Conservation (phyloP, 2,329 filamentous ascomycete genomes). For the Orbilia quercus region DNA sequence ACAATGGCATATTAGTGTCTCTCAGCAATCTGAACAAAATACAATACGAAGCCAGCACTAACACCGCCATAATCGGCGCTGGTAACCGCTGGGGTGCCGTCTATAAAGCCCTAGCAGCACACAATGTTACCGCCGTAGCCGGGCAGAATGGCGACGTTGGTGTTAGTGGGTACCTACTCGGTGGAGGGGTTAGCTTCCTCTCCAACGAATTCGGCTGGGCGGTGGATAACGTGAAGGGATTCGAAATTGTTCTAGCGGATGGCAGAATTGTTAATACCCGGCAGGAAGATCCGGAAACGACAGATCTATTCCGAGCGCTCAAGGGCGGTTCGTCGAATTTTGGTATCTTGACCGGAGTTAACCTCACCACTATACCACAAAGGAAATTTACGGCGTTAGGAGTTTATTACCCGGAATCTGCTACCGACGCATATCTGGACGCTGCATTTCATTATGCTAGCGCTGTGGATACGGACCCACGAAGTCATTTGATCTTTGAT, state of each 20-base stretch:
- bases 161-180: constrained; percentile 65
- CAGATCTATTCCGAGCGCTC: constrained; percentile 63
- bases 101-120: constrained; percentile 63
- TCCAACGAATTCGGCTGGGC: constrained; percentile 66
- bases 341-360: constrained; percentile 61
- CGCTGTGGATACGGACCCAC: constrained; percentile 22
- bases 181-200: constrained; percentile 67
- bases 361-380: constrained; percentile 6
- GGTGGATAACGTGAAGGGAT: constrained; percentile 67
- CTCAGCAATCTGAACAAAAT: constrained; percentile 64
- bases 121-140: constrained; percentile 64
- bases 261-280: constrained; percentile 67
- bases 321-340: constrained; percentile 61
- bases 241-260: constrained; percentile 68
- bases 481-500: constrained; percentile 12
- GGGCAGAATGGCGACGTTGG: constrained; percentile 65
- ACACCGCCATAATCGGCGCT: constrained; percentile 64
- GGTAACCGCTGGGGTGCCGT: constrained; percentile 66
- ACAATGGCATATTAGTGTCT: constrained; percentile 67
- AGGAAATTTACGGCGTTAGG: background rate
- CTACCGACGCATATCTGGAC: constrained; percentile 11
- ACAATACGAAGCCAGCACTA: constrained; percentile 61
- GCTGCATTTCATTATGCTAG: constrained; percentile 17
- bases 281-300: constrained; percentile 61
- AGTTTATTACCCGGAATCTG: constrained; percentile 7